Conservation (phyloP, 2,329 filamentous ascomycete species). For the Sporothrix euskadiensis region DNA sequence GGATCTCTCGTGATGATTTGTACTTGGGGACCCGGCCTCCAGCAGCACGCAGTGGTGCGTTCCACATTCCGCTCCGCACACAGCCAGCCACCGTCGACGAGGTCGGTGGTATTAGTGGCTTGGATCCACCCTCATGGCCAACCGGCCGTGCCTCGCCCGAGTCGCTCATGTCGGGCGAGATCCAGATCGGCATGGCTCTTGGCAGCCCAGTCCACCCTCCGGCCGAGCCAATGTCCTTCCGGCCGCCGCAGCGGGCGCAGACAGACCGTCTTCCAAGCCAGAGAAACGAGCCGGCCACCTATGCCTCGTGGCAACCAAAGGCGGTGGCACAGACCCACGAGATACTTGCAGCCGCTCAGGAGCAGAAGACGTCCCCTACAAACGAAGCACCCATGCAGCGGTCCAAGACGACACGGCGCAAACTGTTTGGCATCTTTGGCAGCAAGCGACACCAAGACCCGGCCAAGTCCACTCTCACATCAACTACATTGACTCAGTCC, state of each 20-base stretch:
- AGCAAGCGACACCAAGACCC: constrained; percentile 44
- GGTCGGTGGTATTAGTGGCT: constrained; percentile 29
- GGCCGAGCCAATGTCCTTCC: constrained; percentile 18
- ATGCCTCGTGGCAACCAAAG: constrained; percentile 8
- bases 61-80: constrained; percentile 46
- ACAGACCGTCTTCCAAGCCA: constrained; percentile 2
- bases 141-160: constrained; percentile 48
- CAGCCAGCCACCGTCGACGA: constrained; percentile 48
- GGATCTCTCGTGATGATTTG: constrained; percentile 49
- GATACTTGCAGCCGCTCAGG: background rate
- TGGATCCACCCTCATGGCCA: constrained; percentile 38
- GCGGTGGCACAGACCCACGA: background rate
- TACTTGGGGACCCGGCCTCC: constrained; percentile 35
- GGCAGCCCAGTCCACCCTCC: constrained; percentile 62
- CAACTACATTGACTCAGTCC: background rate
- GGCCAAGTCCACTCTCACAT: constrained; percentile 15
- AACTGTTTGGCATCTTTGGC: constrained; percentile 58
- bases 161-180: constrained; percentile 46
- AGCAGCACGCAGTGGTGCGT: constrained; percentile 37
- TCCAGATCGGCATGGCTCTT: constrained; percentile 70
- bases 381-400: constrained; percentile 38
- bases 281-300: constrained; percentile 25
- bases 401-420: constrained; percentile 59
- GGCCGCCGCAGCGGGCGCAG: constrained; percentile 26
- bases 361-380: background rate